Evolutionary conservation across 495 filamentous ascomycete species (phyloP), one percentile per base, ranked within the genome.

Genomic region (Margaritispora aquatica): DNA sequence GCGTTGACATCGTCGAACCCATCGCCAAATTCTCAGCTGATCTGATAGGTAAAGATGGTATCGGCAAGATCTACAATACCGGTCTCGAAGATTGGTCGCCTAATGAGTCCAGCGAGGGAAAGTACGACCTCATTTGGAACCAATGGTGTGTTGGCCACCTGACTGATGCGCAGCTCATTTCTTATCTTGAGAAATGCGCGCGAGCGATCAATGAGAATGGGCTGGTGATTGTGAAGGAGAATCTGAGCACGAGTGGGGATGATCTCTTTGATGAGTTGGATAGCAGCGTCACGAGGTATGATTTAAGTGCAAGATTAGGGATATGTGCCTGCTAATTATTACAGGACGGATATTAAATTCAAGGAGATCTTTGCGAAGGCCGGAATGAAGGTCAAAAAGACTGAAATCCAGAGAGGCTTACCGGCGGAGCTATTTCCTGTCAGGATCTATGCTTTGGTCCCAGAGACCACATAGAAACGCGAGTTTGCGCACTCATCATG

Each of bases 71-170:
- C 52, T 88, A 82, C 68, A 90, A 88, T 55, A 67, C 85, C 9
- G 89, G 91, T 2, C 74, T 96, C 1, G 86, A 96, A 73, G 71
- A 82, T 36, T 96, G 90, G 90, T 44, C 57, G 2, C 64, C 64
- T 17, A 29, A 53, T 17, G 20, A 55, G 36, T 41, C 54, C 11
- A 70, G 75, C 4, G 77, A 74, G 24, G 72, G 69, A 47, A 78
- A 38, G 76, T 92, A 81, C 59, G 78, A 84, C 60, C 63, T 87
- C 47, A 76, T 88, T 63, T 87, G 84, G 80, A 88, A 83, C 50
- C 93, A 97, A 72, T 96, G 92, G 92, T 97, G 92, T 73, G 72
- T 95, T n/a, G 89, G 90, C 17, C 88, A 96, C 68, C 72, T 97
- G 54, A 92, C 84, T n/a, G 93, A 96, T 73, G 66, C 65, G 36